phyloP scores from a whole-genome alignment of 2,329 filamentous ascomycete genomes.

The Parastagonospora avenae region DNA sequence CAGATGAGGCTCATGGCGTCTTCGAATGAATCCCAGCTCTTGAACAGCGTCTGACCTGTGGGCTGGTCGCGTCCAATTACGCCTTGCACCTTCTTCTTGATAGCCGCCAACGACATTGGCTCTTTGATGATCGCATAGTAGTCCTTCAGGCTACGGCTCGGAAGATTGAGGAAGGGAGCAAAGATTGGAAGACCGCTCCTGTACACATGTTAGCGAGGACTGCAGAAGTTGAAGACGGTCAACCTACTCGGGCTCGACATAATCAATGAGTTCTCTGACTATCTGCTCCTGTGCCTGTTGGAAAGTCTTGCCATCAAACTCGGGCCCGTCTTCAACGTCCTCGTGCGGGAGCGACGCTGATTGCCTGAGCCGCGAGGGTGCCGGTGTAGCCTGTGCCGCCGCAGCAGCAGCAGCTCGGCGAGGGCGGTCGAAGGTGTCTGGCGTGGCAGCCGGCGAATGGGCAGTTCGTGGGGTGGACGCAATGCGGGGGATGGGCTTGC shows the following conservation, averaged over 20 bases:
- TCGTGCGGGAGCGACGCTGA: slow-evolving; percentile 31
- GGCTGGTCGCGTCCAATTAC: slow-evolving; percentile 70
- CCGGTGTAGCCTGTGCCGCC: slow-evolving; percentile 30
- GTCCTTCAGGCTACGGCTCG: slow-evolving; percentile 75
- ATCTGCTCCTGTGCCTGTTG: slow-evolving; percentile 88
- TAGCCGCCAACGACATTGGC: slow-evolving; percentile 76
- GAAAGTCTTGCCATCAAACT: slow-evolving; percentile 66
- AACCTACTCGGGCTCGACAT: slow-evolving; percentile 60
- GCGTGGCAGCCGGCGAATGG: slow-evolving; percentile 24
- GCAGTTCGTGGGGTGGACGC: slow-evolving; percentile 30
- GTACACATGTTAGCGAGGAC: slow-evolving; percentile 11
- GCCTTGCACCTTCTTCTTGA: slow-evolving; percentile 78
- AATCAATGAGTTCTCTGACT: slow-evolving; percentile 71
- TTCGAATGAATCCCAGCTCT: slow-evolving; percentile 81
- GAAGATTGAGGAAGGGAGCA: slow-evolving; percentile 78
- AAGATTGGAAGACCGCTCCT: slow-evolving; percentile 69
- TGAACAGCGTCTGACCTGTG: slow-evolving; percentile 69
- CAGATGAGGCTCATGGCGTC: slow-evolving; percentile 81
- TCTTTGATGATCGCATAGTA: slow-evolving; percentile 86
- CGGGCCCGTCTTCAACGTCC: slow-evolving; percentile 25
- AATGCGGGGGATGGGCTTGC: slow-evolving; percentile 34
- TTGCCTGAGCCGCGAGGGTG: slow-evolving; percentile 39
- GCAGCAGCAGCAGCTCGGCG: slow-evolving; percentile 36
- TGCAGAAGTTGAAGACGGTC: not conserved
- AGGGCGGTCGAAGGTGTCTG: slow-evolving; percentile 37